Evolutionary conservation across 2,329 filamentous ascomycete species (phyloP).

Genomic region (Orbilia oligospora): DNA sequence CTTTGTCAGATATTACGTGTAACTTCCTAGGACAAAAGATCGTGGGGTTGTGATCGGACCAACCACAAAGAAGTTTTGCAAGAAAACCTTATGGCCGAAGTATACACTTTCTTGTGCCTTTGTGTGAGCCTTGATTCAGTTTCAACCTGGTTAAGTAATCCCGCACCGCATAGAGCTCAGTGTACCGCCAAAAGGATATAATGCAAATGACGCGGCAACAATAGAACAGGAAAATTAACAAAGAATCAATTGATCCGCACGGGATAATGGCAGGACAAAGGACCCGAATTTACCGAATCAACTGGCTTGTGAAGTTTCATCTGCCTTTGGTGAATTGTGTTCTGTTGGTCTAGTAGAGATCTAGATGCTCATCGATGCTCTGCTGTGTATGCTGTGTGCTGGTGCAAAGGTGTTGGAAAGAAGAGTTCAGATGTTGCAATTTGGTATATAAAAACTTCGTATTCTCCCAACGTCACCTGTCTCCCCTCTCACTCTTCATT

Average conservation of each 20-base stretch:
- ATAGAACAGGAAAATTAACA: background rate
- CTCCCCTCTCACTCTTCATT: background rate
- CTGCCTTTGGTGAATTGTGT: background rate
- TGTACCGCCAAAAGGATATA: background rate
- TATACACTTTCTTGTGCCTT: background rate
- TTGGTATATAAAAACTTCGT: constrained; percentile 12
- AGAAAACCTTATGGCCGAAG: background rate
- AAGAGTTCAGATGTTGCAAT: background rate
- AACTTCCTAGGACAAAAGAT: background rate
- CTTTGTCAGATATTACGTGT: constrained; percentile 14
- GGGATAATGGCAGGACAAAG: background rate
- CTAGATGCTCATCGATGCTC: constrained; percentile 8
- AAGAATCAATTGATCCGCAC: constrained; percentile 12
- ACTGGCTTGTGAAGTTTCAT: constrained; percentile 15
- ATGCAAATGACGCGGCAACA: constrained; percentile 8
- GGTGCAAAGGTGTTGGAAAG: constrained; percentile 3
- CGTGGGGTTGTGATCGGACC: constrained; percentile 5
- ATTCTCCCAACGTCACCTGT: background rate
- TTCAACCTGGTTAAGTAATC: constrained; percentile 1
- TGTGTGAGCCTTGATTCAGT: background rate
- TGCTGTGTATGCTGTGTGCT: background rate
- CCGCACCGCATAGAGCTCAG: background rate
- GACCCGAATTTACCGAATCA: background rate
- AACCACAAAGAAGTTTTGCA: background rate
- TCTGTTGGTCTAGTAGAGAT: background rate